These are phyloP conservation scores for Wallacemonas sp. DNA, from an alignment of 208 protist species.

Conservation along the genomic window DNA sequence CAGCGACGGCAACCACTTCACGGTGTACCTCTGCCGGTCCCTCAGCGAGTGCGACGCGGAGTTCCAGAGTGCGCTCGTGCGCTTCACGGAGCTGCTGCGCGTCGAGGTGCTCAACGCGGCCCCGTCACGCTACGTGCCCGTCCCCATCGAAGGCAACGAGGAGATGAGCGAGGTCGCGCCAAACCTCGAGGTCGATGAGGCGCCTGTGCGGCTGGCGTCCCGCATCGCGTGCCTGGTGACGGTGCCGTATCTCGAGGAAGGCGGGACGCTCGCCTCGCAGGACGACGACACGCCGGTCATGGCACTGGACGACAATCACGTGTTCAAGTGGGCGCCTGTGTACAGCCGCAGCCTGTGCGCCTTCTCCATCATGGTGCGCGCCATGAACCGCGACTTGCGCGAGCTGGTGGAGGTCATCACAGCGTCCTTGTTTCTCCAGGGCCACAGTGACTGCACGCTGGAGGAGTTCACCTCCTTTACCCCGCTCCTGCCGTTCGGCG, in stretches of 20 bases:
- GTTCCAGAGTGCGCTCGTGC: conserved; percentile 71
- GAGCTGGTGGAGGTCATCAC: conserved; percentile 86
- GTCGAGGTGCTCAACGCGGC: conserved; percentile 54
- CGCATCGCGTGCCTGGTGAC: conserved; percentile 78
- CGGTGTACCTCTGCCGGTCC: conserved; percentile 54
- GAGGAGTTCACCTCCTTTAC: conserved; percentile 55
- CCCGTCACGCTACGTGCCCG: conserved; percentile 49
- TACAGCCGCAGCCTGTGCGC: conserved; percentile 87
- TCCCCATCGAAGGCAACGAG: conserved; percentile 14
- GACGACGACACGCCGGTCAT: conserved; percentile 9
- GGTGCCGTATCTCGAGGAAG: conserved; percentile 52
- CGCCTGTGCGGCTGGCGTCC: conserved; percentile 58
- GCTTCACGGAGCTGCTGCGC: conserved; percentile 74
- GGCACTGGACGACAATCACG: conserved; percentile 19
- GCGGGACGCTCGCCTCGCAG: not conserved
- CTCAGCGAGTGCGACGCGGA: conserved; percentile 50
- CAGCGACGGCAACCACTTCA: conserved; percentile 24
- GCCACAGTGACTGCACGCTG: conserved; percentile 60
- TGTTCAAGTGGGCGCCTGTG: conserved; percentile 78
- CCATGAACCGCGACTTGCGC: conserved; percentile 73
- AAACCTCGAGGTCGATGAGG: conserved; percentile 25
- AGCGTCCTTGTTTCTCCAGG: conserved; percentile 62
- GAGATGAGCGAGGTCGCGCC: not conserved
- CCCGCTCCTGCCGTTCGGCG: conserved; percentile 66
- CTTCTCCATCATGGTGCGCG: conserved; percentile 80